phyloP scores from a whole-genome alignment of 1,284 basidiomycete species.

The Trichosporon sp. region DNA sequence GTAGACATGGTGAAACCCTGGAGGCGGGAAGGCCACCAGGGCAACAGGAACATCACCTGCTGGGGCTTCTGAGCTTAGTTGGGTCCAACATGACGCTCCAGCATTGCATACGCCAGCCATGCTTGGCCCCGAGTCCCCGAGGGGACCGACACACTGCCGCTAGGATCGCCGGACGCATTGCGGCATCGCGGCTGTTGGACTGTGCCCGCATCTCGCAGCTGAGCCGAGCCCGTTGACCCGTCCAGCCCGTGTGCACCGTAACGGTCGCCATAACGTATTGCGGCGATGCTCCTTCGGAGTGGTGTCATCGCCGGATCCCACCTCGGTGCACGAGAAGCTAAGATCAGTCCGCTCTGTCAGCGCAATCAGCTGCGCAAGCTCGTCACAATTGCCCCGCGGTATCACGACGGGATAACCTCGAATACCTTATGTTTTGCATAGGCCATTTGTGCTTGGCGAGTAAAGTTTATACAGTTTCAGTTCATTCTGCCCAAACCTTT shows the following conservation, averaged over 20 bases:
- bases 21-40: constrained; percentile 1
- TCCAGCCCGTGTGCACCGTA: background rate
- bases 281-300: background rate
- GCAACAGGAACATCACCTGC: background rate
- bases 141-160: background rate
- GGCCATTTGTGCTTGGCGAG: background rate
- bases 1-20: background rate
- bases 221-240: background rate
- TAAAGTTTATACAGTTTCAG: background rate
- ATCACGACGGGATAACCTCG: background rate
- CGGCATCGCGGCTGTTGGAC: background rate
- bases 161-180: background rate
- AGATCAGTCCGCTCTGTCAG: background rate
- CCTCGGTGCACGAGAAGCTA: background rate
- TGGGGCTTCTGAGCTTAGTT: background rate
- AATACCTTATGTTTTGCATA: background rate
- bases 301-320: background rate
- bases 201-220: background rate
- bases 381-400: background rate
- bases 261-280: background rate
- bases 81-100: background rate
- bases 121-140: background rate
- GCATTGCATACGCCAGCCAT: background rate
- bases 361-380: background rate
- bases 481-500: background rate